Evolutionary conservation across 331 rosid genomes (phyloP), one percentile per base, ranked within the genome.

Genomic region (Dryas integrifolia): DNA sequence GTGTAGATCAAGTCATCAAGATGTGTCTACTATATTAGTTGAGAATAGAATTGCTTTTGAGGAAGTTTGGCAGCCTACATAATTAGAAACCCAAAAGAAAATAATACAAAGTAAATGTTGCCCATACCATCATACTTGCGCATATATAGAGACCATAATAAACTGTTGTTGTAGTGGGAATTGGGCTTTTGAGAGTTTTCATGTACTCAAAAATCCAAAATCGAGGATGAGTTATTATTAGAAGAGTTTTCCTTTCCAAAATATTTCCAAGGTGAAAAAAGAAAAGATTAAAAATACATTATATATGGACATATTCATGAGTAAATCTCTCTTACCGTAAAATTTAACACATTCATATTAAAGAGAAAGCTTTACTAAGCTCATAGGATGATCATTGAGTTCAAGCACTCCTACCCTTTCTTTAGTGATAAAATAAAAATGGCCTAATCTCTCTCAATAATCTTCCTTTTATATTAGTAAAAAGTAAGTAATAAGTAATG

Each of bases 121-220:
- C 67, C 58, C 45, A 57, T 44, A 69, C 72, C 41, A 53, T 47
- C 38, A 6, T 24, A 46, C 30, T 15, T n/a, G 49, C 50, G 30
- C 26, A 62, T 26, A n/a, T 40, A 15, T 2, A 48, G 46, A 50
- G 72, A 38, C 71, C 71, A 67, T 50, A 35, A 30, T 15, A 26
- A 13, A 45, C 11, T 67, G 72, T 39, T 69, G 7, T 46, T 69
- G 7, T 24, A 44, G 66, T 44, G 67, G 65, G 57, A 30, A 14
- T 58, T 9, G 67, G 24, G 6, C 56, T 44, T 70, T 45, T 58
- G 46, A 57, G 75, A 58, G 21, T 16, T 45, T 71, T 58, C 5
- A 71, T 58, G 38, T 15, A 44, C 47, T 58, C 67, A 57, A 45
- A 48, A 44, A 57, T 26, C 47, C 57, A 35, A 71, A 57, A 71